These are phyloP conservation scores for Aspergillus taichungensis DNA, from an alignment of 495 filamentous ascomycete species.

Conservation along the genomic window DNA sequence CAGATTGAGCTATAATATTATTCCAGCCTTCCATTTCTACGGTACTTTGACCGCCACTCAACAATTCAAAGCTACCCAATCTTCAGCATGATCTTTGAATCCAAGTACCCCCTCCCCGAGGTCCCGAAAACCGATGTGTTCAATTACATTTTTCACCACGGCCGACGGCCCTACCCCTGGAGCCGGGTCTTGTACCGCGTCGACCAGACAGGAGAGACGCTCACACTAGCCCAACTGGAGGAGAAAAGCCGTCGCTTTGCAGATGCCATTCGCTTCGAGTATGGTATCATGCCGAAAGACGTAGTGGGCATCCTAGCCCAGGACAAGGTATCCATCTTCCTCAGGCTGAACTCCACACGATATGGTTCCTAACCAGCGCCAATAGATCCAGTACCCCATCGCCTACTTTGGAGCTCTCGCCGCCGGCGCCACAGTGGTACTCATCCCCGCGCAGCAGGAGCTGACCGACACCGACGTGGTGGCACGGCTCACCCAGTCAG, in stretches of 20 bases:
- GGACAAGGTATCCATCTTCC: not conserved
- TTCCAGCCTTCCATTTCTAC: too few relatives aligned
- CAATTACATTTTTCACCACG: constrained; percentile 9
- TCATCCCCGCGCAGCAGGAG: constrained; percentile 4
- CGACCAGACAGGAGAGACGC: constrained; percentile 2
- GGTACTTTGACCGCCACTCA: too few relatives aligned
- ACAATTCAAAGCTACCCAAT: too few relatives aligned
- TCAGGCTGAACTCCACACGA: not conserved
- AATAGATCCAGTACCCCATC: constrained; percentile 6
- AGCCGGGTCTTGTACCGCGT: constrained; percentile 5
- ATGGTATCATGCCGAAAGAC: constrained; percentile 4
- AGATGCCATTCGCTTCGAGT: not conserved
- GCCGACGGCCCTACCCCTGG: constrained; percentile 1
- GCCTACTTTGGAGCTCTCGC: constrained; percentile 7
- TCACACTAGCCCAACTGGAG: constrained; percentile 3
- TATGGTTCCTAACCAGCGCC: not conserved
- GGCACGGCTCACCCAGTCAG: constrained; percentile 4
- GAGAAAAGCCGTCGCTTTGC: constrained; percentile 5
- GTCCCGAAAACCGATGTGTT: constrained; percentile 3
- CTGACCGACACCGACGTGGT: constrained; percentile 3
- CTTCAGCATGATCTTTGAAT: constrained; percentile 5
- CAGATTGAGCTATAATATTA: too few relatives aligned
- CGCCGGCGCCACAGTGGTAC: constrained; percentile 2
- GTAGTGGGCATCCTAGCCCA: constrained; percentile 6
- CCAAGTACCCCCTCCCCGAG: not conserved